Evolutionary conservation across 352 stramenopile species (phyloP).

Genomic region (Globisporangium carolinianum): DNA sequence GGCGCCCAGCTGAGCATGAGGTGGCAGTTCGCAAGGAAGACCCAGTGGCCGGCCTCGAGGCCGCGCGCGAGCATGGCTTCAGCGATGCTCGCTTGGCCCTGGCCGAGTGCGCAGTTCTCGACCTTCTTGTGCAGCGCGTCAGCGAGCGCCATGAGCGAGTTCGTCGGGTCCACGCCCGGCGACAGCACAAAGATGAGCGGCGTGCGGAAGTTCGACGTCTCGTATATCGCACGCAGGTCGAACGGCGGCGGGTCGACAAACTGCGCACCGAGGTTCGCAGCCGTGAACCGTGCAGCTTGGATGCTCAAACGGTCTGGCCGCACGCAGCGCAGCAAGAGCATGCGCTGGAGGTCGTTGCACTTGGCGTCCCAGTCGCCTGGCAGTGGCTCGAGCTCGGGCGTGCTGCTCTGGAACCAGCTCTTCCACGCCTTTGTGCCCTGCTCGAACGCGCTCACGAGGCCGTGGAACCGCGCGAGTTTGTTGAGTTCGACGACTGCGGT

Average conservation of each 20-base stretch:
- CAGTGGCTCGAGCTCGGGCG: constrained; percentile 88
- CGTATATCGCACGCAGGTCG: constrained; percentile 88
- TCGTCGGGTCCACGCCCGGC: constrained; percentile 92
- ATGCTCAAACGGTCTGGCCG: constrained; percentile 90
- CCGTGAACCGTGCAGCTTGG: constrained; percentile 88
- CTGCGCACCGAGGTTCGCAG: constrained; percentile 84
- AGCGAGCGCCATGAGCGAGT: constrained; percentile 85
- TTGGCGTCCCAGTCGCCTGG: constrained; percentile 92
- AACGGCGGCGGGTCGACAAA: constrained; percentile 93
- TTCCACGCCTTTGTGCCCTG: constrained; percentile 79
- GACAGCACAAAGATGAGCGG: constrained; percentile 95
- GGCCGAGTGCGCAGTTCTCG: constrained; percentile 90
- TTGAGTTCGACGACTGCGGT: constrained; percentile 91
- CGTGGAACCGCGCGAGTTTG: constrained; percentile 84
- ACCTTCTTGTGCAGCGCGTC: constrained; percentile 80
- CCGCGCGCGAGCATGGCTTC: constrained; percentile 86
- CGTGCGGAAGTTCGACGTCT: constrained; percentile 81
- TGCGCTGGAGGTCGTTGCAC: constrained; percentile 90
- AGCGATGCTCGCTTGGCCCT: constrained; percentile 91
- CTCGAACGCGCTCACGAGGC: constrained; percentile 88
- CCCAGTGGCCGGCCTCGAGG: constrained; percentile 86
- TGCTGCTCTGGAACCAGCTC: constrained; percentile 75
- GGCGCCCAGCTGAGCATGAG: constrained; percentile 94
- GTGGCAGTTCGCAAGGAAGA: constrained; percentile 96
- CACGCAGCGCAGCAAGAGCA: constrained; percentile 92